Conservation (phyloP, 1,284 basidiomycete species). For the Pholiota adiposa region DNA sequence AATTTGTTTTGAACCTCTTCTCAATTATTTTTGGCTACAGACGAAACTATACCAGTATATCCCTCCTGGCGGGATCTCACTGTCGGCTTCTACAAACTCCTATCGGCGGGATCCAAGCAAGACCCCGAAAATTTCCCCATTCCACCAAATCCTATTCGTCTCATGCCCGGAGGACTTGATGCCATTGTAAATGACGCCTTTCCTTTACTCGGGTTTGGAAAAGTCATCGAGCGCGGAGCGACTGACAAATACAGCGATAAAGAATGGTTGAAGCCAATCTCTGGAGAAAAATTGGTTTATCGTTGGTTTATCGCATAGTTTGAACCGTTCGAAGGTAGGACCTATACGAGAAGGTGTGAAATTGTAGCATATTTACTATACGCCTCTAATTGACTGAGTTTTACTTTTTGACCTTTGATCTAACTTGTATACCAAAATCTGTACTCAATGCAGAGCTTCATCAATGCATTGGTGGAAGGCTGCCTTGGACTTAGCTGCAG, state of each 20-base stretch:
- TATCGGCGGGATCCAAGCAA: constrained; percentile 24
- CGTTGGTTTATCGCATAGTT: no score
- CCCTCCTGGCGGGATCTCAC: constrained; percentile 30
- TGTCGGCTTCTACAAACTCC: constrained; percentile 32
- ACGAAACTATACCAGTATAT: constrained; percentile 23
- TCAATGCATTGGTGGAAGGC: no score
- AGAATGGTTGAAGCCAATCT: constrained; percentile 33
- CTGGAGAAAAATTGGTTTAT: constrained; percentile 39
- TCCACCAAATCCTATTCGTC: constrained; percentile 26
- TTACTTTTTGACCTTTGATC: no score
- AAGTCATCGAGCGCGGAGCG: constrained; percentile 27
- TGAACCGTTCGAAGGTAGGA: no score
- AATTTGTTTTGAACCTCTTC: no score
- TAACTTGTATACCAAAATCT: no score
- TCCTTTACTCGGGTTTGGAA: constrained; percentile 31
- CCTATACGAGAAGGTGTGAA: no score
- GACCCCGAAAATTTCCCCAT: constrained; percentile 27
- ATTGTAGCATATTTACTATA: no score
- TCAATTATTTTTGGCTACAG: constrained; percentile 12
- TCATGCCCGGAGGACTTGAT: constrained; percentile 34
- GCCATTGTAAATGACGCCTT: constrained; percentile 30
- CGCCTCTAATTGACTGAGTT: no score
- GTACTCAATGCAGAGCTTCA: no score
- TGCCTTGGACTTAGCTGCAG: no score
- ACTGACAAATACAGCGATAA: constrained; percentile 7